Conservation (phyloP, 495 filamentous ascomycete genomes). For the Aspergillus biplanus region DNA sequence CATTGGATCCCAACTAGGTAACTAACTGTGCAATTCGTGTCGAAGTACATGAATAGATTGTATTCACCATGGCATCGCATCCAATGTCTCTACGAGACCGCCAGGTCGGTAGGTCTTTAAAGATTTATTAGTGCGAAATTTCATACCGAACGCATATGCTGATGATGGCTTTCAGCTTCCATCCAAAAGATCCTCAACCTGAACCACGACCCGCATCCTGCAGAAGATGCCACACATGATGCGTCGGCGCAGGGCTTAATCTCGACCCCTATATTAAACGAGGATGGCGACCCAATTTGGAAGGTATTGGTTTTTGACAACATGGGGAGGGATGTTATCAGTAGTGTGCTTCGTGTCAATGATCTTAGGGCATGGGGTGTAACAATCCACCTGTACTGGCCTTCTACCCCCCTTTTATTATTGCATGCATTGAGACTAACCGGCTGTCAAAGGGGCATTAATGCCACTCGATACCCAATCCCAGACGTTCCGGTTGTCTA, state of each 20-base stretch:
- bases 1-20: constrained; percentile 21
- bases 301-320: constrained; percentile 73
- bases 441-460: constrained; percentile 61
- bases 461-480: constrained; percentile 82
- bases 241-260: constrained; percentile 61
- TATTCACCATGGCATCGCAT: constrained; percentile 66
- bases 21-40: constrained; percentile 13
- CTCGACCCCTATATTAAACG: constrained; percentile 79
- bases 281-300: constrained; percentile 84
- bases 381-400: constrained; percentile 86
- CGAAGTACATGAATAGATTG: constrained; percentile 8
- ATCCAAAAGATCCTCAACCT: constrained; percentile 96
- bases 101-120: constrained; percentile 85
- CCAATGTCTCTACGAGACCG: constrained; percentile 87
- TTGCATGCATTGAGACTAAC: not conserved
- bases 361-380: constrained; percentile 92
- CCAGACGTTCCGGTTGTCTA: constrained; percentile 97
- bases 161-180: constrained; percentile 62
- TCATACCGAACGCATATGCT: not conserved
- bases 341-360: constrained; percentile 90
- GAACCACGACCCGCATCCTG: constrained; percentile 69
- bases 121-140: constrained; percentile 60
- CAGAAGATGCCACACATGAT: constrained; percentile 60
- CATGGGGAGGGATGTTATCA: constrained; percentile 78
- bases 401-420: constrained; percentile 1